phyloP scores from a whole-genome alignment of 176 grass and related monocot species.

The Eremochloa ophiuroides region DNA sequence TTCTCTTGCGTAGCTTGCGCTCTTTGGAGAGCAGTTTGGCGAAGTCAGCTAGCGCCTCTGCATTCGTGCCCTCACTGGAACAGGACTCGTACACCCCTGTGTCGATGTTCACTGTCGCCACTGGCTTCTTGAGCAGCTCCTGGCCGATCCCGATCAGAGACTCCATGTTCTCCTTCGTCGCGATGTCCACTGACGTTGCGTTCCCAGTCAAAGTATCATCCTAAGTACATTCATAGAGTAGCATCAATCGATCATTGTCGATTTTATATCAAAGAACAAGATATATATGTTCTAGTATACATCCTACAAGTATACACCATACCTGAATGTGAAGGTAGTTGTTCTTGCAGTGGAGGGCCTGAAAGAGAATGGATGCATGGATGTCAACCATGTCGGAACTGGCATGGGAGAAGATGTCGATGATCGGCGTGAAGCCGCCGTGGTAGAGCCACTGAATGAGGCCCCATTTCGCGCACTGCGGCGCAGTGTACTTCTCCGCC shows the following conservation, averaged over 20 bases:
- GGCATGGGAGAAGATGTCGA: constrained; percentile 59
- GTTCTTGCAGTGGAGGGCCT: constrained; percentile 10
- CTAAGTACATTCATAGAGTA: neutral
- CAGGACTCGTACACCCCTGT: constrained; percentile 15
- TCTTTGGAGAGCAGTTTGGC: constrained; percentile 55
- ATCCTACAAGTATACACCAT: neutral
- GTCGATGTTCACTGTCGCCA: constrained; percentile 62
- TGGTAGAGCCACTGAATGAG: no score
- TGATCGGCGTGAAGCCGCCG: constrained; percentile 34
- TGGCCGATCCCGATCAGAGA: constrained; percentile 43
- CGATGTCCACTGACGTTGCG: constrained; percentile 48
- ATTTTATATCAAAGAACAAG: no score
- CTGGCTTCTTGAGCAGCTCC: constrained; percentile 33
- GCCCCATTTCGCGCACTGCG: constrained; percentile 40
- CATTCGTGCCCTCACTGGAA: constrained; percentile 39
- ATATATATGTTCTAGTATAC: no score
- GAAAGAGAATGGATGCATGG: constrained; percentile 42
- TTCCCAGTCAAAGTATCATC: constrained; percentile 41
- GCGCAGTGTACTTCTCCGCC: constrained; percentile 38
- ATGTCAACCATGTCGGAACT: constrained; percentile 77
- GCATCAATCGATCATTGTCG: no score
- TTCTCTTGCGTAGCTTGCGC: constrained; percentile 22
- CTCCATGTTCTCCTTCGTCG: constrained; percentile 64
- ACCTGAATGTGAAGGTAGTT: constrained; percentile 77
- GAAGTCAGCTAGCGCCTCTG: constrained; percentile 30